These are phyloP conservation scores for Fomitopsis pinicola DNA, from an alignment of 1,284 basidiomycete species.

Conservation along the genomic window DNA sequence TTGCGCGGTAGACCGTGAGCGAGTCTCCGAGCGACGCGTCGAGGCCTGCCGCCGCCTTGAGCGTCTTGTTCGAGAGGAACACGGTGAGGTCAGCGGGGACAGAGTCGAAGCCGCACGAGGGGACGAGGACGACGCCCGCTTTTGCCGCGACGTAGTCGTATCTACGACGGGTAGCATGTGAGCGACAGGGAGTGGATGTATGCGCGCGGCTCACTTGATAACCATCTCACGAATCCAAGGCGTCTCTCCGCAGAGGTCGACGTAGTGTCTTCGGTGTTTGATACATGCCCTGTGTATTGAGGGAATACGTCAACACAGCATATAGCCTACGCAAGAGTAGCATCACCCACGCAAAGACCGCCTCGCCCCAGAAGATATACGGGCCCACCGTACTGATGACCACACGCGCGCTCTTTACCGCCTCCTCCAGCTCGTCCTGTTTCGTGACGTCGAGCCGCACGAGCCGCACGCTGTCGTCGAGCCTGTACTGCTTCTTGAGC, in stretches of 20 bases:
- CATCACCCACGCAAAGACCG: neutral
- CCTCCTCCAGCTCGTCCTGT: conserved; percentile 41
- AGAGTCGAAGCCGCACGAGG: conserved; percentile 70
- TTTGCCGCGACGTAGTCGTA: conserved; percentile 66
- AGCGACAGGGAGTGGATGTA: neutral
- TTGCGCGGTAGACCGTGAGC: conserved; percentile 43
- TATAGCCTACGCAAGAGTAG: neutral
- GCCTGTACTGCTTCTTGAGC: conserved; percentile 37
- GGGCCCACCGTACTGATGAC: conserved; percentile 69
- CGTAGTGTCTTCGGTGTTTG: conserved; percentile 54
- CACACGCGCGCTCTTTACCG: conserved; percentile 51
- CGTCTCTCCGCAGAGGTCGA: conserved; percentile 60
- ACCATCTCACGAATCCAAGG: conserved; percentile 52
- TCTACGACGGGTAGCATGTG: conserved; percentile 21
- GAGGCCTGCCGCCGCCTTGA: conserved; percentile 33
- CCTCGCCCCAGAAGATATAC: conserved; percentile 39
- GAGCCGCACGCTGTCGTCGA: conserved; percentile 37
- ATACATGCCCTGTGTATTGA: conserved; percentile 39
- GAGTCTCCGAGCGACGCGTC: conserved; percentile 32
- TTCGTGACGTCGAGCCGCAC: conserved; percentile 52
- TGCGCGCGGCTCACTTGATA: conserved; percentile 30
- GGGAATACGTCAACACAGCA: neutral
- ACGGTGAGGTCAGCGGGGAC: conserved; percentile 64
- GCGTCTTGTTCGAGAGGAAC: conserved; percentile 48
- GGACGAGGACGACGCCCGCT: conserved; percentile 65